Percentiles rank a stretch among this genome's conserved stretches.
These are phyloP conservation scores for Globisporangium middletonii DNA, from an alignment of 352 stramenopile species.

Conservation along the genomic window DNA sequence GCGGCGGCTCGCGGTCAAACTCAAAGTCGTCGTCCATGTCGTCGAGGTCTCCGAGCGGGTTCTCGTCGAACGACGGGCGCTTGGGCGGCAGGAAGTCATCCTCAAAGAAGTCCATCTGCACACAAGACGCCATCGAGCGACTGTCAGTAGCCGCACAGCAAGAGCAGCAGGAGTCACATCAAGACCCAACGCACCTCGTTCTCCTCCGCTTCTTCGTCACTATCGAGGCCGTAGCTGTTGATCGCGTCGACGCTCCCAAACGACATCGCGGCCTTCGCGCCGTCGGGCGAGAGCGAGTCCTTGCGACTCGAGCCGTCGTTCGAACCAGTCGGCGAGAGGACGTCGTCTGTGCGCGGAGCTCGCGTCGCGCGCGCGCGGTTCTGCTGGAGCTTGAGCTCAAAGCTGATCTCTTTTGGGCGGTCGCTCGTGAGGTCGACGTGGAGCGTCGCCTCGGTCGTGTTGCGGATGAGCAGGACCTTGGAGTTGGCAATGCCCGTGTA, in stretches of 20 bases:
- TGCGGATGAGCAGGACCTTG: conserved; percentile 78
- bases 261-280: conserved; percentile 34
- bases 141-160: too few species aligned
- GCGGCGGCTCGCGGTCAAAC: conserved; percentile 72
- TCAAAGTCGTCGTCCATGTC: conserved; percentile 87
- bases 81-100: conserved; percentile 68
- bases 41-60: conserved; percentile 60
- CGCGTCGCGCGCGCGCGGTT: conserved; percentile 65
- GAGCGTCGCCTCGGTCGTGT: conserved; percentile 77
- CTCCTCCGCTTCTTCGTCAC: conserved; percentile 81
- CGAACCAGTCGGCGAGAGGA: conserved; percentile 64
- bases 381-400: conserved; percentile 78
- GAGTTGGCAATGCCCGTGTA: conserved; percentile 80
- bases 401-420: conserved; percentile 84
- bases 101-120: conserved; percentile 68
- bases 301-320: conserved; percentile 72
- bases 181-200: conserved; percentile 47
- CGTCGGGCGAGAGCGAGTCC: conserved; percentile 58
- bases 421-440: conserved; percentile 85
- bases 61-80: conserved; percentile 75
- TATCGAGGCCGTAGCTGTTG: conserved; percentile 57
- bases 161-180: background rate
- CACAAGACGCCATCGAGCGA: too few species aligned
- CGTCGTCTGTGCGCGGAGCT: conserved; percentile 48
- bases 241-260: conserved; percentile 49